phyloP scores from a whole-genome alignment of 176 grass and related monocot species.

The Lolium multiflorum region DNA sequence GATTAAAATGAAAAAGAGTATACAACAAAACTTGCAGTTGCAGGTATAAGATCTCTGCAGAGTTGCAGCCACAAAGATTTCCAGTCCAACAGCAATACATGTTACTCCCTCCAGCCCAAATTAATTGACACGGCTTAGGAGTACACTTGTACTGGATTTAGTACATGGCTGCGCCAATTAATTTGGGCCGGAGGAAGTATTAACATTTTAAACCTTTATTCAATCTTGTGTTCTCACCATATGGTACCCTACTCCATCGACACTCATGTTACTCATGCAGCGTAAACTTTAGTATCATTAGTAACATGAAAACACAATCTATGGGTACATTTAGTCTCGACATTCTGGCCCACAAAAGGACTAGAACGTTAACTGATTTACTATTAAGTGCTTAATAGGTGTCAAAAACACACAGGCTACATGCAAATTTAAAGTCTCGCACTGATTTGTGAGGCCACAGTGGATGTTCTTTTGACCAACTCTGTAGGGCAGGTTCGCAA shows the following conservation, averaged over 20 bases:
- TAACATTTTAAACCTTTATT: slow-evolving; percentile 6
- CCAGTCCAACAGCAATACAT: not conserved
- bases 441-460: not conserved
- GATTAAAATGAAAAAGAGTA: slow-evolving; percentile 8
- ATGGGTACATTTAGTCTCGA: not conserved
- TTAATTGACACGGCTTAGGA: too few species aligned
- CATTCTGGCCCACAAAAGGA: slow-evolving; percentile 7
- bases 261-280: slow-evolving; percentile 2
- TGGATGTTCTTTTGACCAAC: slow-evolving; percentile 2
- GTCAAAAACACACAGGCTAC: not conserved
- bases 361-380: not conserved
- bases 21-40: slow-evolving; percentile 20
- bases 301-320: not conserved
- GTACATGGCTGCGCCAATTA: too few species aligned
- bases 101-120: not conserved
- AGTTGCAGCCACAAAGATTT: not conserved
- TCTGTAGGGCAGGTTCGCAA: not conserved
- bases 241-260: slow-evolving; percentile 12
- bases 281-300: not conserved
- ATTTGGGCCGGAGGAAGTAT: not conserved
- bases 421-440: not conserved
- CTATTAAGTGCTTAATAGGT: not conserved
- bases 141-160: too few species aligned
- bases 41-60: slow-evolving; percentile 6
- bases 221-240: slow-evolving; percentile 16